phyloP scores from a whole-genome alignment of 1,284 basidiomycete species.

The Puccinia polysora region DNA sequence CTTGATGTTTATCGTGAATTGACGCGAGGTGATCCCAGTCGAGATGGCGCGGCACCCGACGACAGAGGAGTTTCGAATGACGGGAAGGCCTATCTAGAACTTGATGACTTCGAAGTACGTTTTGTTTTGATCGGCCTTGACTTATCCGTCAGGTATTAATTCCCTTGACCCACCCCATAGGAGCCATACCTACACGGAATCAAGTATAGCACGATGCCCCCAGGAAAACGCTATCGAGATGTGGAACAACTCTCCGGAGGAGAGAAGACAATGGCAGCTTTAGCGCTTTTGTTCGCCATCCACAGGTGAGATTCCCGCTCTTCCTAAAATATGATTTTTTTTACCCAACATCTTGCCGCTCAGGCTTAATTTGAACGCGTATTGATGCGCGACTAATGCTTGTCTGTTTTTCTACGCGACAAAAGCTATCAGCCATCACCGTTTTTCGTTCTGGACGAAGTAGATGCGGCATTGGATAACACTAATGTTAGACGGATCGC shows the following conservation, averaged over 20 bases:
- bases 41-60: conserved; percentile 74
- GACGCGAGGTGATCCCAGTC: conserved; percentile 85
- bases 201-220: conserved; percentile 98
- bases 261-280: conserved; percentile 95
- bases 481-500: conserved; percentile 91
- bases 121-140: neutral
- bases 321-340: neutral
- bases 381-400: no score
- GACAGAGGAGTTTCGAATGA: conserved; percentile 25
- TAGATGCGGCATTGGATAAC: conserved; percentile 93
- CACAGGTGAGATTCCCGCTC: conserved; percentile 60
- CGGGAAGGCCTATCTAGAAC: conserved; percentile 71
- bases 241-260: conserved; percentile 98
- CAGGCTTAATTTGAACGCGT: no score
- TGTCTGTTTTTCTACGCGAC: neutral
- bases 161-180: conserved; percentile 55
- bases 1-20: conserved; percentile 97
- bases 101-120: conserved; percentile 85
- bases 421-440: conserved; percentile 81
- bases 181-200: conserved; percentile 94
- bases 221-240: conserved; percentile 97
- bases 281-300: conserved; percentile 91
- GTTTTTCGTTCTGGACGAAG: conserved; percentile 97
- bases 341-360: neutral
- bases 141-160: neutral